phyloP scores from a whole-genome alignment of 176 grass and related monocot species.

The Carex scoparia region DNA sequence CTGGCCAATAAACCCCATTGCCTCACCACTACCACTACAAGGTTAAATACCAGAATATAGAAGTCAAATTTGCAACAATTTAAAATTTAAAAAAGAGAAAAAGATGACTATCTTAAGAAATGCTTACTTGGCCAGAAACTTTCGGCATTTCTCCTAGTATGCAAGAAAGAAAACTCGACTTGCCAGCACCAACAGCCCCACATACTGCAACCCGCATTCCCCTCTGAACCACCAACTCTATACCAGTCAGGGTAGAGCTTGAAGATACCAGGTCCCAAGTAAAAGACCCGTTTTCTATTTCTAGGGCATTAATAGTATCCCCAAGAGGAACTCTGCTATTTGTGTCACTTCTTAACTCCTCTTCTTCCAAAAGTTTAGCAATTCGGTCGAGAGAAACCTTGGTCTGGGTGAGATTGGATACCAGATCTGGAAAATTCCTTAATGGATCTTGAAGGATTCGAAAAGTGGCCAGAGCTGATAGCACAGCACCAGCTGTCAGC shows the following conservation, averaged over 20 bases:
- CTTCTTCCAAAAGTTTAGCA: slow-evolving; percentile 65
- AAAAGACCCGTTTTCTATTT: slow-evolving; percentile 74
- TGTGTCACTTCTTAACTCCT: slow-evolving; percentile 73
- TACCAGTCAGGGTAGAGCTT: slow-evolving; percentile 48
- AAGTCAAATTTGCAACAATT: background rate
- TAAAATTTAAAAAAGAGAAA: background rate
- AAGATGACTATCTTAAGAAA: background rate
- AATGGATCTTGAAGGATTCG: slow-evolving; percentile 98
- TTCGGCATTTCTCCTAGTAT: slow-evolving; percentile 97
- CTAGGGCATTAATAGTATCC: slow-evolving; percentile 58
- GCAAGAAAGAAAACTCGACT: slow-evolving; percentile 87
- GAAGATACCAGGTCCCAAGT: slow-evolving; percentile 56
- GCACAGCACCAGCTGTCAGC: slow-evolving; percentile 88
- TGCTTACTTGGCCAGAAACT: slow-evolving; percentile 79
- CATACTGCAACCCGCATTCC: slow-evolving; percentile 95
- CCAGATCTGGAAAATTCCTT: slow-evolving; percentile 93
- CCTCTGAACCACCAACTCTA: slow-evolving; percentile 66
- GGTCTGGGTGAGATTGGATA: slow-evolving; percentile 96
- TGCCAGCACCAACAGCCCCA: slow-evolving; percentile 89
- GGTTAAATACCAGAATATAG: background rate
- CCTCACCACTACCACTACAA: background rate
- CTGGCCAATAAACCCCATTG: background rate
- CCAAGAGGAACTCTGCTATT: slow-evolving; percentile 55
- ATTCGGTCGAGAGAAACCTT: slow-evolving; percentile 86
- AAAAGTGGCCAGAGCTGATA: slow-evolving; percentile 94